phyloP scores from a whole-genome alignment of 2,329 filamentous ascomycete genomes.

The Claviceps quebecensis region DNA sequence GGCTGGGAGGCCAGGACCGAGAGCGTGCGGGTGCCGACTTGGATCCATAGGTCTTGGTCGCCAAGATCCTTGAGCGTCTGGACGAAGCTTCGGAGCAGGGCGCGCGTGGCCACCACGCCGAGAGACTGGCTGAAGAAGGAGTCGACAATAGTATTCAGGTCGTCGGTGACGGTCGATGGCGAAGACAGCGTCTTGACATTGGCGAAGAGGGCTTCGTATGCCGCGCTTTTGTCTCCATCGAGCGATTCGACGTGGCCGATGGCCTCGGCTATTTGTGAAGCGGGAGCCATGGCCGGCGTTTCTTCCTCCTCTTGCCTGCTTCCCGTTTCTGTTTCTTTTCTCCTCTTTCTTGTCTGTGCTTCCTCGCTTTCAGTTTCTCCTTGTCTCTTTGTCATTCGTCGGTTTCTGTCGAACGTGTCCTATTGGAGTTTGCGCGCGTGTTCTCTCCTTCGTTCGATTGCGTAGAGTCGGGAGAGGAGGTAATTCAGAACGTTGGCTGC shows the following conservation, averaged over 20 bases:
- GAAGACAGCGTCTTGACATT: slow-evolving; percentile 28
- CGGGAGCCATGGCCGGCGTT: slow-evolving; percentile 20
- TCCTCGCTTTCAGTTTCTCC: too few species aligned
- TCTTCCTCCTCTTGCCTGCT: neutral
- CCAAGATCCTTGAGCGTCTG: slow-evolving; percentile 45
- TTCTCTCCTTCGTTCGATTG: too few species aligned
- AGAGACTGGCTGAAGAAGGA: slow-evolving; percentile 54
- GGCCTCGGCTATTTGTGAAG: slow-evolving; percentile 27
- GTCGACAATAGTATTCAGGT: slow-evolving; percentile 55
- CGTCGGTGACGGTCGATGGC: slow-evolving; percentile 26
- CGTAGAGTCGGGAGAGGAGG: too few species aligned
- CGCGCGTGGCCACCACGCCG: slow-evolving; percentile 62
- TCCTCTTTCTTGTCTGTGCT: too few species aligned
- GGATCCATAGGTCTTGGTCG: slow-evolving; percentile 54
- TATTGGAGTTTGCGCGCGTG: too few species aligned
- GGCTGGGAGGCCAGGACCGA: slow-evolving; percentile 46
- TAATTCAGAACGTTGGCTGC: too few species aligned
- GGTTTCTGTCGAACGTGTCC: too few species aligned
- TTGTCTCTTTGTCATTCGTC: too few species aligned
- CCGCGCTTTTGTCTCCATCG: slow-evolving; percentile 27
- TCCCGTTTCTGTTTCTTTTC: neutral
- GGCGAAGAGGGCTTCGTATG: slow-evolving; percentile 32
- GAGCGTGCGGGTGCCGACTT: slow-evolving; percentile 63
- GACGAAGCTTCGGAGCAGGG: slow-evolving; percentile 55
- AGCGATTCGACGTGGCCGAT: slow-evolving; percentile 26